Conservation (phyloP, 169 alveolate species). For the Eimeria acervulina region DNA sequence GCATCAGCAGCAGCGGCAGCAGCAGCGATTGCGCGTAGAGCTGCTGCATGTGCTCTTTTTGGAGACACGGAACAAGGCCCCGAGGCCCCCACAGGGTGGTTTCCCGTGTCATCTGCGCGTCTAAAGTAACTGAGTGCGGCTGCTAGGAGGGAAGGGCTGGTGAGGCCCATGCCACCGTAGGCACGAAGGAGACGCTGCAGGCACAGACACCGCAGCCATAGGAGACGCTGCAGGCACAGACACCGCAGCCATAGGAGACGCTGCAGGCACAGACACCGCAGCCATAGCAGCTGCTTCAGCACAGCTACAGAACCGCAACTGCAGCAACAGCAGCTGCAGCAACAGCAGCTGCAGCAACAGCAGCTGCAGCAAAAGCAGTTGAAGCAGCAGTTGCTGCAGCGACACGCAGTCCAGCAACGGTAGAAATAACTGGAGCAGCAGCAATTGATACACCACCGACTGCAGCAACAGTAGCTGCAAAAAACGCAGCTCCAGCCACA, state of each 20-base stretch:
- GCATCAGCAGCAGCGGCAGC: neutral
- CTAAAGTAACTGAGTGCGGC: constrained; percentile 58
- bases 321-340: constrained; percentile 18
- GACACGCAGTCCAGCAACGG: neutral
- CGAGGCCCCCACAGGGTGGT: neutral
- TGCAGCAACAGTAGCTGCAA: neutral
- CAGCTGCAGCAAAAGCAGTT: neutral
- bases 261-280: neutral
- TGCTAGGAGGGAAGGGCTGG: constrained; percentile 56
- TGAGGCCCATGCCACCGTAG: constrained; percentile 55
- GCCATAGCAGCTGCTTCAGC: neutral
- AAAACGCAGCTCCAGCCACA: neutral
- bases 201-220: neutral
- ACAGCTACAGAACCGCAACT: neutral
- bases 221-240: neutral
- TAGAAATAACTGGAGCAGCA: neutral
- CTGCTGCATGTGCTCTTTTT: constrained; percentile 46
- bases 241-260: neutral
- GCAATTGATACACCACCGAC: neutral
- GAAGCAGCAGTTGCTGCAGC: neutral
- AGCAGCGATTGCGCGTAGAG: constrained; percentile 26
- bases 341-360: constrained; percentile 6
- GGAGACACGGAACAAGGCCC: constrained; percentile 15
- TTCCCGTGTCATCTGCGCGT: neutral
- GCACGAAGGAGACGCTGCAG: constrained; percentile 76